Evolutionary conservation across 139 green algal genomes (phyloP).

Genomic region (Tetraselmis striata): DNA sequence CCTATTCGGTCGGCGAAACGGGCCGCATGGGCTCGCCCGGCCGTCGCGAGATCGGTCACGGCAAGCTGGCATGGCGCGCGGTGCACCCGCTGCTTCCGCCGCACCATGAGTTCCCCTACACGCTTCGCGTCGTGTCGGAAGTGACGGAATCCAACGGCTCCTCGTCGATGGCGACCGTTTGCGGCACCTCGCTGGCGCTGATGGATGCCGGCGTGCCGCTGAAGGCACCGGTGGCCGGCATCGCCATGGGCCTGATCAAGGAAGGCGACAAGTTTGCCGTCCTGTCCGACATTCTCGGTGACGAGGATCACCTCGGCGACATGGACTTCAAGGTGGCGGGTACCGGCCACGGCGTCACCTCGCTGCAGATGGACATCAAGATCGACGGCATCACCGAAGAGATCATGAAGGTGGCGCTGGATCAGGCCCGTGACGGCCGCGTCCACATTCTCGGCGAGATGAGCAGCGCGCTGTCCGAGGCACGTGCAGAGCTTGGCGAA

Average conservation of each 20-base stretch:
- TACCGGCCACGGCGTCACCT: constrained; percentile 48
- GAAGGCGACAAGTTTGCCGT: constrained; percentile 6
- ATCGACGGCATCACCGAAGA: constrained; percentile 23
- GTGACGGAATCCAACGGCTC: constrained; percentile 48
- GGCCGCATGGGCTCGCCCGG: constrained; percentile 18
- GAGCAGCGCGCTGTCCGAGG: neutral
- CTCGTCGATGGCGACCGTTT: constrained; percentile 48
- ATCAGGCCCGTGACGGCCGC: neutral
- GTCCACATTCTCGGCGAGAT: neutral
- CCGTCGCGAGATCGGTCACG: constrained; percentile 39
- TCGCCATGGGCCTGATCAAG: constrained; percentile 4
- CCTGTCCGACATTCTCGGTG: constrained; percentile 37
- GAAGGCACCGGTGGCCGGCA: neutral
- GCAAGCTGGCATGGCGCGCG: constrained; percentile 19
- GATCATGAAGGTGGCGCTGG: constrained; percentile 32
- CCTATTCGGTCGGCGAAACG: constrained; percentile 31
- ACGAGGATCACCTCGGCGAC: constrained; percentile 56
- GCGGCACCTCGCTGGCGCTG: constrained; percentile 45
- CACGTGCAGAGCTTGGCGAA: neutral
- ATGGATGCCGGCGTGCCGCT: constrained; percentile 45
- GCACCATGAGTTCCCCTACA: constrained; percentile 46
- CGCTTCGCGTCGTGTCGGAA: constrained; percentile 49
- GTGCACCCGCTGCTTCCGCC: constrained; percentile 27
- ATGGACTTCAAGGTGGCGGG: constrained; percentile 67
- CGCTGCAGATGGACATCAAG: constrained; percentile 62